A percentile compares a stretch with the other conserved stretches of the same genome.
Evolutionary conservation across 2,329 filamentous ascomycete species (phyloP).

Genomic region (Aspergillus unguis): DNA sequence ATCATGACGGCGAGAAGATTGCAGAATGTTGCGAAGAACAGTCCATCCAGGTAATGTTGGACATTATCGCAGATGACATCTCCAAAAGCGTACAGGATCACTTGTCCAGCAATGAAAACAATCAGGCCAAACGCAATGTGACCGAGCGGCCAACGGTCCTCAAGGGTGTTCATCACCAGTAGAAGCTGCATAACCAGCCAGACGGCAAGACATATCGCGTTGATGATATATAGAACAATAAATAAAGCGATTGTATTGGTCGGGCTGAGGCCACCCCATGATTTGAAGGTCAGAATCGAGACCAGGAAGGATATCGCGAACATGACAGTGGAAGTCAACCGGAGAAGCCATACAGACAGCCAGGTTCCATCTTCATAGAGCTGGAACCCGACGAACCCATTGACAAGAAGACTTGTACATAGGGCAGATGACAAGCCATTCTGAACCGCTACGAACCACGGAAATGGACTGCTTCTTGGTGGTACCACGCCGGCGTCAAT

Average conservation of each 20-base stretch:
- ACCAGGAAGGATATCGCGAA: slow-evolving; percentile 85
- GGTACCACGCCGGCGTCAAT: slow-evolving; percentile 92
- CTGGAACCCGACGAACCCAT: slow-evolving; percentile 97
- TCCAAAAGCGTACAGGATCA: slow-evolving; percentile 88
- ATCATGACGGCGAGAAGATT: slow-evolving; percentile 97
- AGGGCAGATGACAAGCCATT: slow-evolving; percentile 80
- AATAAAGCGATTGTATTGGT: slow-evolving; percentile 87
- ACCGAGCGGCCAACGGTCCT: slow-evolving; percentile 92
- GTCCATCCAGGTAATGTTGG: slow-evolving; percentile 87
- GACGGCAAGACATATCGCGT: slow-evolving; percentile 78
- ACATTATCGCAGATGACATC: slow-evolving; percentile 76
- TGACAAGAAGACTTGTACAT: slow-evolving; percentile 86
- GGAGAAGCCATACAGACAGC: slow-evolving; percentile 88
- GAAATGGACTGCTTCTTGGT: slow-evolving; percentile 73
- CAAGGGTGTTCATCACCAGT: slow-evolving; percentile 81
- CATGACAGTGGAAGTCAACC: slow-evolving; percentile 71
- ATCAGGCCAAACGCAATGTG: slow-evolving; percentile 87
- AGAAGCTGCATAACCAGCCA: slow-evolving; percentile 87
- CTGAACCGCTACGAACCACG: slow-evolving; percentile 88
- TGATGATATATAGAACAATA: slow-evolving; percentile 86
- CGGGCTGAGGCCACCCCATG: slow-evolving; percentile 80
- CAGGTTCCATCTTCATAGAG: slow-evolving; percentile 96
- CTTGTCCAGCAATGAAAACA: slow-evolving; percentile 89
- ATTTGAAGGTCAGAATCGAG: slow-evolving; percentile 86
- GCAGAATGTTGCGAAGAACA: slow-evolving; percentile 91